phyloP scores from a whole-genome alignment of 768 basidiomycete species.

The Termitomyces sp. region DNA sequence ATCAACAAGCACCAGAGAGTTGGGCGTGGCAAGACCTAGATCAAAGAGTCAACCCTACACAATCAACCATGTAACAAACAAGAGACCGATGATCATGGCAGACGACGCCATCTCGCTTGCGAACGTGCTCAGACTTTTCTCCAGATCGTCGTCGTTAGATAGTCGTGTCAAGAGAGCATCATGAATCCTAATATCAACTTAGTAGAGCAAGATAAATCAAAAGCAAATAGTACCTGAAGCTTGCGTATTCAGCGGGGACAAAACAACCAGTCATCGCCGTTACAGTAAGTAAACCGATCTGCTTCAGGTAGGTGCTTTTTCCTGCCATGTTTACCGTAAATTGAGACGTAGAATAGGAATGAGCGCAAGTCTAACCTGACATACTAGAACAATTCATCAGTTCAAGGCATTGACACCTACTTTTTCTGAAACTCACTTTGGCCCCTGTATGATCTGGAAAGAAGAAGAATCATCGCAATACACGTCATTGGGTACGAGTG shows the following conservation, averaged over 20 bases:
- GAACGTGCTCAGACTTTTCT: slow-evolving; percentile 89
- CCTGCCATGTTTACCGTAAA: slow-evolving; percentile 31
- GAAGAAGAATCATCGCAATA: slow-evolving; percentile 80
- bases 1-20: slow-evolving; percentile 80
- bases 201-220: neutral
- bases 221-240: slow-evolving; percentile 54
- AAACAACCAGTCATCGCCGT: slow-evolving; percentile 91
- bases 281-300: slow-evolving; percentile 75
- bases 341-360: neutral
- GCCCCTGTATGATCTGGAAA: slow-evolving; percentile 91
- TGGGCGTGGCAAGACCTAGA: slow-evolving; percentile 62
- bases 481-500: slow-evolving; percentile 83
- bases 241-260: slow-evolving; percentile 91
- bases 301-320: slow-evolving; percentile 90
- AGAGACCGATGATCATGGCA: slow-evolving; percentile 81
- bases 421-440: slow-evolving; percentile 55
- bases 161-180: slow-evolving; percentile 81
- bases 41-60: neutral
- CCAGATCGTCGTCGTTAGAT: slow-evolving; percentile 92
- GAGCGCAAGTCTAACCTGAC: slow-evolving; percentile 28
- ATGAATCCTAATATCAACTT: slow-evolving; percentile 48
- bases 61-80: neutral
- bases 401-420: neutral
- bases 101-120: slow-evolving; percentile 91
- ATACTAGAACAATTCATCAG: slow-evolving; percentile 24